Evolutionary conservation across 106 monocot genomes (phyloP).

Genomic region (Dioscorea dumetorum): DNA sequence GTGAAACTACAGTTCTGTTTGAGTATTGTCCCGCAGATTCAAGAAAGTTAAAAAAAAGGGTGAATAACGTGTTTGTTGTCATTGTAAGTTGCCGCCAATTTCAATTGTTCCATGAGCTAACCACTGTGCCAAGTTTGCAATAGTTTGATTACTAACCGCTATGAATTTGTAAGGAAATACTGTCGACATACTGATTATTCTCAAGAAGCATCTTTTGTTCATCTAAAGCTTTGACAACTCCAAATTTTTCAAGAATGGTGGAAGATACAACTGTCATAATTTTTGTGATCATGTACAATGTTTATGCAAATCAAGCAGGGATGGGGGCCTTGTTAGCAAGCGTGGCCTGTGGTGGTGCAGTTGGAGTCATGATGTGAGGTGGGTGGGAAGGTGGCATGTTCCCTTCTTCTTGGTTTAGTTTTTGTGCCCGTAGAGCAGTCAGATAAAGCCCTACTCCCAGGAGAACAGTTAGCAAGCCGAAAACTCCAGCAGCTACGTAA

Average conservation of each 20-base stretch:
- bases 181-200: slow-evolving; percentile 11
- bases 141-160: slow-evolving; percentile 36
- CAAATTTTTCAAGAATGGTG: too few relatives aligned
- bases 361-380: too few relatives aligned
- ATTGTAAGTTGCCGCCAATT: not conserved
- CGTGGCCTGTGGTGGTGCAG: too few relatives aligned
- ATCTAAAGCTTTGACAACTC: not conserved
- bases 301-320: not conserved
- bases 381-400: not conserved
- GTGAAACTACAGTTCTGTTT: not conserved
- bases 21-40: not conserved
- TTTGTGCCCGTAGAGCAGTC: slow-evolving; percentile 52
- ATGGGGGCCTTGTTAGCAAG: slow-evolving; percentile 2
- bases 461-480: slow-evolving; percentile 66
- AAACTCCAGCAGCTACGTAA: slow-evolving; percentile 70
- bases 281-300: too few relatives aligned
- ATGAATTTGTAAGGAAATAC: slow-evolving; percentile 29
- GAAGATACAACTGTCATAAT: too few relatives aligned
- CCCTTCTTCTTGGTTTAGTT: slow-evolving; percentile 27
- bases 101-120: slow-evolving; percentile 29
- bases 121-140: slow-evolving; percentile 19
- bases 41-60: slow-evolving; percentile 4
- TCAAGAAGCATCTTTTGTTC: not conserved
- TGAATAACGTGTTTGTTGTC: slow-evolving; percentile 18
- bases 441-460: slow-evolving; percentile 66